These are phyloP conservation scores for Diversispora epigaea DNA, from an alignment of 192 early-diverging fungal genomes.

Conservation along the genomic window DNA sequence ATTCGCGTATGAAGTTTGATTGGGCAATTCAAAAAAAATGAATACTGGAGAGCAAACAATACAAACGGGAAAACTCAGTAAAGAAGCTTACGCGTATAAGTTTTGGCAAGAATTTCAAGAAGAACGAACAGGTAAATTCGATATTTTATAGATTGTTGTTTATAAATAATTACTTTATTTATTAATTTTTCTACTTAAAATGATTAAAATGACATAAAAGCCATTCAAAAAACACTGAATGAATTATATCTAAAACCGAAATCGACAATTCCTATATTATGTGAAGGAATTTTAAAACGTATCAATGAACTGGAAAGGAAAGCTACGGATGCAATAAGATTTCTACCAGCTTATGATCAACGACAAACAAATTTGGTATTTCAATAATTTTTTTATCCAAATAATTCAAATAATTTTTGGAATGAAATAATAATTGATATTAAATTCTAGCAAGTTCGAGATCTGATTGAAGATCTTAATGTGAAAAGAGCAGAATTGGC, in stretches of 20 bases:
- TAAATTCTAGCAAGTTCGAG: slow-evolving; percentile 48
- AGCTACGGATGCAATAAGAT: slow-evolving; percentile 60
- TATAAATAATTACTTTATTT: not conserved
- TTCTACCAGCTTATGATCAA: slow-evolving; percentile 70
- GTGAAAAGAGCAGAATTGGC: slow-evolving; percentile 41
- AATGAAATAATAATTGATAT: not conserved
- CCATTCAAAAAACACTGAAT: not conserved
- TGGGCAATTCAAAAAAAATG: not conserved
- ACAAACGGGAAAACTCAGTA: not conserved
- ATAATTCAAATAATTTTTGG: not conserved
- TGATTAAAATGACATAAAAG: not conserved
- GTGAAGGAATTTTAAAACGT: slow-evolving; percentile 44
- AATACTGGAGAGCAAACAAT: not conserved
- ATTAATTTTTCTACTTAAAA: slow-evolving; percentile 1
- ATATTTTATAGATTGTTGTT: too few species aligned
- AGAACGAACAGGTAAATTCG: slow-evolving; percentile 15
- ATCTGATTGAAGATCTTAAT: slow-evolving; percentile 43
- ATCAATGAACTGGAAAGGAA: slow-evolving; percentile 58
- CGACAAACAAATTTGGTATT: slow-evolving; percentile 56
- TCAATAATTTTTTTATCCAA: not conserved
- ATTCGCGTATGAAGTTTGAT: too few species aligned
- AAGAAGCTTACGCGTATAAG: slow-evolving; percentile 25
- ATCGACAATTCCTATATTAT: slow-evolving; percentile 19
- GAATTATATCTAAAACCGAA: not conserved
- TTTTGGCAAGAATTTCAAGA: slow-evolving; percentile 33